Evolutionary conservation across 768 basidiomycete genomes (phyloP).

Genomic region (Auriscalpium microsporum): DNA sequence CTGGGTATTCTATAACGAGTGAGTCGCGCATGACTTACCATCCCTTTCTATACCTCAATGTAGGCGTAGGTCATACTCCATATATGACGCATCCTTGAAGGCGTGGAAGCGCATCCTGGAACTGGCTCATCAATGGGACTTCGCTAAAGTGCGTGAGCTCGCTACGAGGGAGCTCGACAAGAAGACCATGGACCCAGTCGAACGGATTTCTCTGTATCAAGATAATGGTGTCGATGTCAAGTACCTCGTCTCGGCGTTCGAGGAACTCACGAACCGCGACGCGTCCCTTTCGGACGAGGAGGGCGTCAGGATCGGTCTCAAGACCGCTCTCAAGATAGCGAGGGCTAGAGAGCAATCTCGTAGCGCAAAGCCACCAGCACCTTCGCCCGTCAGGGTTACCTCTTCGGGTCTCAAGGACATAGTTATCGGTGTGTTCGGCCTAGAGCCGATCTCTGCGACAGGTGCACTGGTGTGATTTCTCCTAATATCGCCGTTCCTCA

Average conservation of each 20-base stretch:
- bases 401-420: background rate
- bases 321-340: conserved; percentile 29
- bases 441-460: background rate
- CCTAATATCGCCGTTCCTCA: no score
- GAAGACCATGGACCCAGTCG: conserved; percentile 26
- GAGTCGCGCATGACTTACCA: no score
- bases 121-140: conserved; percentile 33
- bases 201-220: conserved; percentile 33
- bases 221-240: conserved; percentile 25
- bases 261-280: conserved; percentile 28
- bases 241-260: conserved; percentile 29
- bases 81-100: conserved; percentile 30
- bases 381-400: conserved; percentile 2
- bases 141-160: conserved; percentile 30
- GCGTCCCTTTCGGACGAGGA: conserved; percentile 31
- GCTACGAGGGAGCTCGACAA: conserved; percentile 32
- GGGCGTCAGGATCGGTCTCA: conserved; percentile 33
- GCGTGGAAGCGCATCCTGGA: conserved; percentile 35
- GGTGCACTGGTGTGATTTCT: no score
- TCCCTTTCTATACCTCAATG: no score
- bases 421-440: conserved; percentile 1
- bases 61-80: conserved; percentile 28
- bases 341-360: conserved; percentile 28
- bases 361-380: background rate
- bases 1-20: no score